phyloP scores from a whole-genome alignment of 768 basidiomycete species.

The Amanita thiersii region DNA sequence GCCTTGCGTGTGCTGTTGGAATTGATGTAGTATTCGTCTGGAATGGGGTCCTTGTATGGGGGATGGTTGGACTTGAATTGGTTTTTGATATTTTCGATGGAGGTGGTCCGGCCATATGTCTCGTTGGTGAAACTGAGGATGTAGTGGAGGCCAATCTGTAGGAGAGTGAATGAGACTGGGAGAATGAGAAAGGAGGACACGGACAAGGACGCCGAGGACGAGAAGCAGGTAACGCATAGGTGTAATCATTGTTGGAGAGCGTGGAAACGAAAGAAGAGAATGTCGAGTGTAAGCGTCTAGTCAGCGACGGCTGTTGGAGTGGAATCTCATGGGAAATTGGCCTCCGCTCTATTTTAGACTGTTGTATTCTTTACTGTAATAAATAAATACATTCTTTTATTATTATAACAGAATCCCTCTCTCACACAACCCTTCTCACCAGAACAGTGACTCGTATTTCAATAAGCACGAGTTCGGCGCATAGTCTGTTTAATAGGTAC shows the following conservation, averaged over 20 bases:
- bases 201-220: conserved; percentile 37
- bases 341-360: neutral
- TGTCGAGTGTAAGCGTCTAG: neutral
- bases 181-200: conserved; percentile 12
- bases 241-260: conserved; percentile 36
- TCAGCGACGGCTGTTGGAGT: neutral
- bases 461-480: conserved; percentile 29
- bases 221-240: conserved; percentile 47
- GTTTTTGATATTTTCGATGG: conserved; percentile 34
- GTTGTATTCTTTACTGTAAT: too few relatives aligned
- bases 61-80: conserved; percentile 25
- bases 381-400: neutral
- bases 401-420: neutral
- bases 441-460: conserved; percentile 30
- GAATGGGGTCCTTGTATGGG: conserved; percentile 50
- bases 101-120: conserved; percentile 53
- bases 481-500: conserved; percentile 23
- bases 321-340: neutral
- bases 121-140: conserved; percentile 61
- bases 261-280: conserved; percentile 3
- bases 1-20: conserved; percentile 48
- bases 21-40: conserved; percentile 47
- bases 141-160: conserved; percentile 49
- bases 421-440: conserved; percentile 8
- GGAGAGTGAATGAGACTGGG: neutral